Conservation (phyloP, 2,329 filamentous ascomycete species). For the Colletotrichum phormii region DNA sequence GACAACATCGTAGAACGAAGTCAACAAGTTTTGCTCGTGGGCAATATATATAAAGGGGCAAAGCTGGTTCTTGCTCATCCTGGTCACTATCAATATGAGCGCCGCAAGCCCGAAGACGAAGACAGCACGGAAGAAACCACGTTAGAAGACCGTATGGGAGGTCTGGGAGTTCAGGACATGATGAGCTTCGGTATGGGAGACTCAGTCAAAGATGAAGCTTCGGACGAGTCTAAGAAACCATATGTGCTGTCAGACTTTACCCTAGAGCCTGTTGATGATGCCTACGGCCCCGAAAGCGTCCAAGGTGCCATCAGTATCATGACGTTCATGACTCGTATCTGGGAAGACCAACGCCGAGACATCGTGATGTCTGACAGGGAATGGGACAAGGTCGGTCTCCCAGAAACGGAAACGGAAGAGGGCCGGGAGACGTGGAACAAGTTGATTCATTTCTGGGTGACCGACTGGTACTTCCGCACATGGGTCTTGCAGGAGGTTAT, state of each 20-base stretch:
- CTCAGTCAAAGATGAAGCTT: neutral
- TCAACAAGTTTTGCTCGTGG: slow-evolving; percentile 17
- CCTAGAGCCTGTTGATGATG: neutral
- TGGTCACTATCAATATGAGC: neutral
- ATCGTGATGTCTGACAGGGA: slow-evolving; percentile 8
- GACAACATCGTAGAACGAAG: slow-evolving; percentile 15
- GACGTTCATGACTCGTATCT: slow-evolving; percentile 15
- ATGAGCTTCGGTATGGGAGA: neutral
- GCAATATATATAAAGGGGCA: slow-evolving; percentile 2
- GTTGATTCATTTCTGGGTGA: slow-evolving; percentile 10
- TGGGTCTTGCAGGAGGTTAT: slow-evolving; percentile 32
- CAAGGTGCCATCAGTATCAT: slow-evolving; percentile 25
- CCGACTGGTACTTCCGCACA: slow-evolving; percentile 28
- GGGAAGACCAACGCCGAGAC: neutral
- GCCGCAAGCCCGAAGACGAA: neutral
- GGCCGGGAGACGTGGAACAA: slow-evolving; percentile 7
- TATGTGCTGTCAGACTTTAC: neutral
- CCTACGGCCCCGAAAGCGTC: neutral
- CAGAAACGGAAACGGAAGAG: neutral
- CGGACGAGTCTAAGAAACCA: neutral
- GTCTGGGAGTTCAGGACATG: slow-evolving; percentile 15
- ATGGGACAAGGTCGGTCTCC: slow-evolving; percentile 3
- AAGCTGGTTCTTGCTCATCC: slow-evolving; percentile 14
- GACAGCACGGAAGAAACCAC: neutral
- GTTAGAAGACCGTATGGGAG: neutral